These are phyloP conservation scores for Penicillium sp. DNA, from an alignment of 2,329 filamentous ascomycete species.

Conservation along the genomic window DNA sequence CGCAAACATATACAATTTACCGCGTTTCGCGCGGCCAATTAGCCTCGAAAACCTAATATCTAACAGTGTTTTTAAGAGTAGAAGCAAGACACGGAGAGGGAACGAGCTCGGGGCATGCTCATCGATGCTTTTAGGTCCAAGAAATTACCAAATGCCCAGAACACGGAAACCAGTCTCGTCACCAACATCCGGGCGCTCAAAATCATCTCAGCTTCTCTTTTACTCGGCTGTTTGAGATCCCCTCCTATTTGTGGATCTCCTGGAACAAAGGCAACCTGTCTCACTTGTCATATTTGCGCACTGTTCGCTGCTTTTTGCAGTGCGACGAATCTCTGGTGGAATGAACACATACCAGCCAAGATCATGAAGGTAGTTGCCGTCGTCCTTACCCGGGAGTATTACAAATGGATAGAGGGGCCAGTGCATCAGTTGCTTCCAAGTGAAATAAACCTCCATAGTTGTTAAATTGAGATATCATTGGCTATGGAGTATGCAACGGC, in stretches of 20 bases:
- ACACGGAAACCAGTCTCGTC: background rate
- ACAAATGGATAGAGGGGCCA: conserved; percentile 1
- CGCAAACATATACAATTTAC: background rate
- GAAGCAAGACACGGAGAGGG: no score
- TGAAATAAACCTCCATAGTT: background rate
- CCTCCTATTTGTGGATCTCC: background rate
- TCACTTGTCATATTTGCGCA: conserved; percentile 1
- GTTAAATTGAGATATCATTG: background rate
- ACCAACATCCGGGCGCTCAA: background rate
- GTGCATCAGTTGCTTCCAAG: background rate
- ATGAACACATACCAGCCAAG: background rate
- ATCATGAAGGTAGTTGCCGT: background rate
- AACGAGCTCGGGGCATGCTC: background rate
- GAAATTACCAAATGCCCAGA: background rate
- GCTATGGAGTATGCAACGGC: background rate
- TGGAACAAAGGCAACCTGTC: background rate
- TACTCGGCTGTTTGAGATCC: background rate
- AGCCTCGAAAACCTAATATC: no score
- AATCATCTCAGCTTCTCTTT: background rate
- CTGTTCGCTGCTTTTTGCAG: background rate
- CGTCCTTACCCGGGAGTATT: background rate
- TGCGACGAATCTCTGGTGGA: conserved; percentile 2
- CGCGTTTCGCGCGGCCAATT: no score
- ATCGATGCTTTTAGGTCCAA: background rate
- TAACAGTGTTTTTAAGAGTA: no score